Evolutionary conservation across 768 basidiomycete species (phyloP), one percentile per base, ranked within the genome.

Genomic region (Lactifluus rugatus): DNA sequence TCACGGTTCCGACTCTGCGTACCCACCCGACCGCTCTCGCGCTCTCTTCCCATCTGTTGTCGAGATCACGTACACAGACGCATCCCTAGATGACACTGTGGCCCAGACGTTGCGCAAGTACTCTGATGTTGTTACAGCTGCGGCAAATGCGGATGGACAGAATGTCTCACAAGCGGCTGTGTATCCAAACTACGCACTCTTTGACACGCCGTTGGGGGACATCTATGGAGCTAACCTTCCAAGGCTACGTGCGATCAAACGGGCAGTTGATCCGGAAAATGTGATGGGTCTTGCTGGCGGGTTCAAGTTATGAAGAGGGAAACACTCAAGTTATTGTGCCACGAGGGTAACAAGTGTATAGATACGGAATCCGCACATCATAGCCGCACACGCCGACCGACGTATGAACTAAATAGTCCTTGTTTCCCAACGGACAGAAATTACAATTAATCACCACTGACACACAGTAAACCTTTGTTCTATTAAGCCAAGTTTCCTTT

Each of bases 31-130:
- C n/a, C 61, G 61, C 25, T 51, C 52, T 4, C 61, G 50, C 0
- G 39, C 52, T 3, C 5, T 62, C 47, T 49, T 62, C 32, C 61
- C 57, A 7, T 23, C 52, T 8, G 21, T n/a, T 34, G 1, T 54
- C 6, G 1, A 7, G 8, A 1, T 41, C 37, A 5, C 28, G 8
- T 62, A 46, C 26, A 19, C 25, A 2, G 44, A 56, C 9, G 48
- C 73, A 13, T 41, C 67, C 5, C 66, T 67, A 1, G 82, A 83
- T 60, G 66, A 66, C 8, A 57, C 63, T 32, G 73, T 82, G 49
- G 67, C 75, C 19, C 45, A 70, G 25, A 75, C 78, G 8, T 67
- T 74, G n/a, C 67, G 67, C n/a, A 57, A 48, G 2, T 28, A 37
- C 14, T 31, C 60, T 3, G 32, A 21, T 11, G 8, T 37, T 5